A percentile compares a stretch with the other conserved stretches of the same genome.
These are phyloP conservation scores for Zygoascus biomembranicola DNA, from an alignment of 805 yeast genomes.

Conservation along the genomic window DNA sequence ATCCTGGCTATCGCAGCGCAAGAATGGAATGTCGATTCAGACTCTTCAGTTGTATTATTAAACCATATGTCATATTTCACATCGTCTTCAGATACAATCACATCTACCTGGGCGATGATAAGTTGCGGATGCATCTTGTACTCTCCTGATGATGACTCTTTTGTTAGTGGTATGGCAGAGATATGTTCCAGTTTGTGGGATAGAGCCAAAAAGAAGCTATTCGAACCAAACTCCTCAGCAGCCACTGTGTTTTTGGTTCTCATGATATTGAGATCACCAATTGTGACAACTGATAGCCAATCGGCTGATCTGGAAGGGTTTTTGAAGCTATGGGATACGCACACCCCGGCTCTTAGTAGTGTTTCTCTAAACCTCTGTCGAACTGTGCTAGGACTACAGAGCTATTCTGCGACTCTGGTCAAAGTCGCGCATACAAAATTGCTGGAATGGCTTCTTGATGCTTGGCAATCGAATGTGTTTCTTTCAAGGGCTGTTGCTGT, in stretches of 20 bases:
- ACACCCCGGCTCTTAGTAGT: not conserved
- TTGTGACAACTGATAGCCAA: not conserved
- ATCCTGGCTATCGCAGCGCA: not conserved
- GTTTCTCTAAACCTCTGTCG: slow-evolving; percentile 1
- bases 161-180: not conserved
- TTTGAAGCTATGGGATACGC: not conserved
- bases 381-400: not conserved
- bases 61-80: not conserved
- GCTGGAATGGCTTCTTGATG: not conserved
- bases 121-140: slow-evolving; percentile 3
- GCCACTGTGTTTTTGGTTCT: not conserved
- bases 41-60: not conserved
- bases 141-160: not conserved
- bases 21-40: not conserved
- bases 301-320: not conserved
- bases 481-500: not conserved
- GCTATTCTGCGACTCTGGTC: not conserved
- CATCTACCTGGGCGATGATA: slow-evolving; percentile 4
- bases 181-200: not conserved
- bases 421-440: not conserved
- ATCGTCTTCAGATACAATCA: not conserved
- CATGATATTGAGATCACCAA: not conserved
- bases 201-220: not conserved
- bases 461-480: not conserved
- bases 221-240: not conserved